Conservation (phyloP, 768 basidiomycete species). For the Mycena filopes region DNA sequence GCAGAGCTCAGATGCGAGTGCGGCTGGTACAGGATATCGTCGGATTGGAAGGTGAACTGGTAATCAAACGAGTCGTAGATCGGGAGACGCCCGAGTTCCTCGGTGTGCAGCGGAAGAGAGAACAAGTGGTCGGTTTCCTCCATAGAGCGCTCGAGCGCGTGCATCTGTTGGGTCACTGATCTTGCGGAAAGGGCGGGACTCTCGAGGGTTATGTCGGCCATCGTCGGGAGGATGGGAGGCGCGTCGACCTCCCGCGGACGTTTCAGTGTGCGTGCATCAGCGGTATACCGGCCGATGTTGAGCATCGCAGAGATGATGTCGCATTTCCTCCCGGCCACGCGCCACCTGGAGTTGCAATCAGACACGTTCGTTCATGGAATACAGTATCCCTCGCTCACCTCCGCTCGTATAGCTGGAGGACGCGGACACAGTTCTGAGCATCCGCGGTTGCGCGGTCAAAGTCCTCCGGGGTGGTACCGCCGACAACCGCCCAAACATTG, state of each 20-base stretch:
- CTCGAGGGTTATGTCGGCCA: background rate
- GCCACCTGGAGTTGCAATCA: conserved; percentile 9
- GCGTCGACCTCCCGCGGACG: background rate
- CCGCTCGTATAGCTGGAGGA: conserved; percentile 23
- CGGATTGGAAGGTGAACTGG: conserved; percentile 4
- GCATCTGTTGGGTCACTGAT: background rate
- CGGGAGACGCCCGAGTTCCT: conserved; percentile 21
- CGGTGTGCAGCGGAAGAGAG: conserved; percentile 14
- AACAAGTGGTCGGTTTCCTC: background rate
- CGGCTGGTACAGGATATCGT: background rate
- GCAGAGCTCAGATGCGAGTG: background rate
- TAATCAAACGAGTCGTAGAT: conserved; percentile 23
- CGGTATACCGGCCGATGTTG: conserved; percentile 5
- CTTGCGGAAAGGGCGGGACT: background rate
- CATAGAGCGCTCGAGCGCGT: conserved; percentile 2
- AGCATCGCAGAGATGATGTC: conserved; percentile 26
- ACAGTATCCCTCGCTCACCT: background rate
- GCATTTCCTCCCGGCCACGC: conserved; percentile 18
- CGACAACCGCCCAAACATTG: conserved; percentile 52
- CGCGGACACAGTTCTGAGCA: conserved; percentile 51
- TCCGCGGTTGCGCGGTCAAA: conserved; percentile 47
- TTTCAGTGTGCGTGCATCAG: background rate
- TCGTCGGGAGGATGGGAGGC: background rate
- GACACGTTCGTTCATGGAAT: no score
- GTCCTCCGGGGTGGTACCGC: conserved; percentile 38